Evolutionary conservation across 805 yeast species (phyloP), one percentile per base, ranked within the genome.

Genomic region (Barnettozyma pratensis): DNA sequence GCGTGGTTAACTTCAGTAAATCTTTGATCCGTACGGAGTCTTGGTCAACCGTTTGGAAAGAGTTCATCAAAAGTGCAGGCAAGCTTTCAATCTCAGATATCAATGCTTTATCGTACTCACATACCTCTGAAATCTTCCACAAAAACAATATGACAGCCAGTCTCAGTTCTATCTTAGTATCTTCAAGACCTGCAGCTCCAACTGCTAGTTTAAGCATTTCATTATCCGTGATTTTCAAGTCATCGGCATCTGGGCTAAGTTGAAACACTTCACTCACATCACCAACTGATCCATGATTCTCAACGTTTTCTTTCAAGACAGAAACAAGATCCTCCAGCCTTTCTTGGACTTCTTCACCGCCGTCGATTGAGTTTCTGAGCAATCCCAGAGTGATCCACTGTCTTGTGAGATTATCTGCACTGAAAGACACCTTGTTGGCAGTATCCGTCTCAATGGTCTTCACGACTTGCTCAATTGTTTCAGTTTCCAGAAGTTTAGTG

Each of bases 121-220:
- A 50, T 4, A 41, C 25, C 6, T 30, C 44, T 11, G 48, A 37
- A 7, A 44, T 25, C 29, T 37, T 48, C 48, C 48, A 48, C 29
- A 48, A 29, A 25, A 37, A 12, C 40, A 41, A 41, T 8, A 47
- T 4, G 10, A 44, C 25, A 6, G 37, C 26, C 8, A 45, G 6
- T 4, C 30, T 27, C 5, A 44, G 32, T 28, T 7, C 30, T 4
- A 37, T 6, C n/a, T 27, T 27, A 7, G 19, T 9, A n/a, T 43
- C 28, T 6, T 41, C 14, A 3, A 30, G n/a, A 12, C 7, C 29
- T 6, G 37, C 25, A 6, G 44, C 5, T 3, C 3, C 9, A 2
- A 47, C 29, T 7, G 44, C 43, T 7, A 46, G 37, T 6, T 26
- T 32, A 5, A 46, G 39, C 3, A 44, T 4, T 5, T 19, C 8